Base-by-base conservation (phyloP, 2,329 filamentous ascomycete genomes). In the Diplodia seriata region DNA sequence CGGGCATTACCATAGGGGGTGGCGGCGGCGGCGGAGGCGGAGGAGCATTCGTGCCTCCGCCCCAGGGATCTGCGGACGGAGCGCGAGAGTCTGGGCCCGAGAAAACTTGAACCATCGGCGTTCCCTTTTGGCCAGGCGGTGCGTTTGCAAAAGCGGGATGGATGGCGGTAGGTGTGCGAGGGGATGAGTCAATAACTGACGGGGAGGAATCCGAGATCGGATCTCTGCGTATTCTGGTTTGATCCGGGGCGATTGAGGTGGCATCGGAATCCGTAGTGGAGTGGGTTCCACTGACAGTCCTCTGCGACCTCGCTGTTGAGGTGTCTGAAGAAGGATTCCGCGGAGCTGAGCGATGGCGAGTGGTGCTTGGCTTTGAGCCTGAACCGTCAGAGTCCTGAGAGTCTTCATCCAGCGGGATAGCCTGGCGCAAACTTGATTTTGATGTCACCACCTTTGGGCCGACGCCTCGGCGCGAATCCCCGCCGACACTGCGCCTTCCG, bases 1-100 rank as follows among this genome's bases (percentile, higher is more conserved):
- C 84, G 43, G 86, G 84, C 50, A 85, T 72, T 63, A 89, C 82
- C 72, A 89, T 86, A 9, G 33, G 33, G 11, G 93, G 86, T 0
- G 92, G 93, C 0, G 93, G 93, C 0, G 91, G 93, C 0, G 92
- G 92, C 1, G 86, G 80, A 1, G 92, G 88, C 47, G 86, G 80
- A 1, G 86, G 83, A 0, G 86, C 71, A 76, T 40, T 63, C 47
- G 73, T 85, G 70, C 87, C 81, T 63, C 79, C 80, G 71, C 84
- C 78, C 11, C 72, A 74, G 8, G 79, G 71, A 53, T 78, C 76
- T 31, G 74, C 72, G 4, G 78, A 79, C 26, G 76, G 73, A 9
- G 73, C 61, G 23, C 77, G 75, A 18, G 76, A 77, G 59, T 71
- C 64, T 29, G 80, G 73, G 78, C 84, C 71, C 69, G 77, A 61